A percentile compares a stretch with the other conserved stretches of the same genome.
Evolutionary conservation across 1,284 basidiomycete genomes (phyloP).

Genomic region (Apiotrichum veenhuisii): DNA sequence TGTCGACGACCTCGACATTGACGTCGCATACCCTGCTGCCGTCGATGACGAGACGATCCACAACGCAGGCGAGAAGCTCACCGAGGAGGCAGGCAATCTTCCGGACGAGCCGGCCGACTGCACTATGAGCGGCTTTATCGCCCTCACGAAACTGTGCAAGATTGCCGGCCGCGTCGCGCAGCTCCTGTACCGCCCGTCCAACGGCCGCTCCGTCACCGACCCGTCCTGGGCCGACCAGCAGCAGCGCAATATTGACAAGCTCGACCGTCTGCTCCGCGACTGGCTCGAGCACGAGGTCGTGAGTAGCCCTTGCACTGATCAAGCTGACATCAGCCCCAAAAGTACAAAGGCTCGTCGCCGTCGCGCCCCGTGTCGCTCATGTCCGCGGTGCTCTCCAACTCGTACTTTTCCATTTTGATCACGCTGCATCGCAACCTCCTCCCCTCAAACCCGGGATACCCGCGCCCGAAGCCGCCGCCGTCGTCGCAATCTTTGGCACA

Average conservation of each 20-base stretch:
- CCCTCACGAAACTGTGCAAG: conserved; percentile 70
- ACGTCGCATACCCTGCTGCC: conserved; percentile 65
- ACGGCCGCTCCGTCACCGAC: conserved; percentile 51
- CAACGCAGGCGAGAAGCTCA: conserved; percentile 32
- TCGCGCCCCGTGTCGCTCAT: conserved; percentile 52
- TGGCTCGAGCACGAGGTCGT: conserved; percentile 67
- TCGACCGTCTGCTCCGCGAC: conserved; percentile 68
- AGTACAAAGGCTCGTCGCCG: conserved; percentile 54
- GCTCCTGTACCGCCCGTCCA: conserved; percentile 41
- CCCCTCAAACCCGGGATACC: conserved; percentile 43
- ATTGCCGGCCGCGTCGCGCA: conserved; percentile 69
- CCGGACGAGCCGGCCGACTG: conserved; percentile 48
- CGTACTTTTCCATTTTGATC: conserved; percentile 81
- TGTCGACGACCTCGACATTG: conserved; percentile 52
- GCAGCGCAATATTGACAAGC: conserved; percentile 66
- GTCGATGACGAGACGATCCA: conserved; percentile 72
- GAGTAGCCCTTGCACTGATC: conserved; percentile 7
- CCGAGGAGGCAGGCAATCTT: conserved; percentile 48
- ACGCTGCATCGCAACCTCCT: conserved; percentile 85
- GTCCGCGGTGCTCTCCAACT: conserved; percentile 80
- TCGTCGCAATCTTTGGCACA: conserved; percentile 42
- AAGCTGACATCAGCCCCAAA: conserved; percentile 56
- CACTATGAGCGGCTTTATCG: conserved; percentile 70
- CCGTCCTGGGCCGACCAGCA: conserved; percentile 67
- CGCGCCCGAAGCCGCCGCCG: conserved; percentile 41